Base-by-base conservation (phyloP, 2,329 filamentous ascomycete genomes). In the Parastagonospora avenae region DNA sequence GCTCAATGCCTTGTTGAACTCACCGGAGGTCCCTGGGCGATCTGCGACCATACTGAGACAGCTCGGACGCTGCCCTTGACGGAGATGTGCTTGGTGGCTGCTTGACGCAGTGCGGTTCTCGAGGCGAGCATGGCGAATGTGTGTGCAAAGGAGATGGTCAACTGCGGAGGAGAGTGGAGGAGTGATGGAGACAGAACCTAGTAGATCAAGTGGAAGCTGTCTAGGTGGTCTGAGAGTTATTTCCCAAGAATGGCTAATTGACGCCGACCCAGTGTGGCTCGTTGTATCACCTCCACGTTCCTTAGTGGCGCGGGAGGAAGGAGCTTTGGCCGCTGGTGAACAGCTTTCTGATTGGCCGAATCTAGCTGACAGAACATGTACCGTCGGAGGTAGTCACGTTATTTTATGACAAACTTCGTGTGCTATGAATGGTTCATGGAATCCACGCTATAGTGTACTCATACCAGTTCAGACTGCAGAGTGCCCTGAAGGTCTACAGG, bases 21-120 rank as follows among this genome's bases (percentile, higher is more conserved):
- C 85, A 94, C 92, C 73, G 93, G 92, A 84, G 93, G 93, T 60
- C 93, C 93, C 79, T 97, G 91, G 63, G 91, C 88, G 48, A 97
- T 91, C 70, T 90, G 89, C 72, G 90, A 85, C 92, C 93, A 97
- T 63, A 89, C 90, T 55, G 92, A 96, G 64, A 85, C 87, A 67
- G 87, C 84, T 72, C 84, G 80, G 59, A 79, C 74, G 63, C 78
- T 78, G 45, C 63, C 57, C 55, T 59, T 68, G 60, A 70, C 46
- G 41, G 63, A 58, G 54, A 72, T 59, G 52, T 68, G 68, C 66
- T 68, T 70, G 50, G 60, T 56, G 16, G 70, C 67, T 57, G 70
- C 70, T 56, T 73, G 71, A 57, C 74, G 70, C 63, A 74, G 55
- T 31, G 69, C 71, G 52, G 66, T 68, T 57, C 72, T 67, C 47